A percentile compares a stretch with the other conserved stretches of the same genome.
These are phyloP conservation scores for Ophiosphaerella herpotricha DNA, from an alignment of 2,329 filamentous ascomycete species.

Conservation along the genomic window DNA sequence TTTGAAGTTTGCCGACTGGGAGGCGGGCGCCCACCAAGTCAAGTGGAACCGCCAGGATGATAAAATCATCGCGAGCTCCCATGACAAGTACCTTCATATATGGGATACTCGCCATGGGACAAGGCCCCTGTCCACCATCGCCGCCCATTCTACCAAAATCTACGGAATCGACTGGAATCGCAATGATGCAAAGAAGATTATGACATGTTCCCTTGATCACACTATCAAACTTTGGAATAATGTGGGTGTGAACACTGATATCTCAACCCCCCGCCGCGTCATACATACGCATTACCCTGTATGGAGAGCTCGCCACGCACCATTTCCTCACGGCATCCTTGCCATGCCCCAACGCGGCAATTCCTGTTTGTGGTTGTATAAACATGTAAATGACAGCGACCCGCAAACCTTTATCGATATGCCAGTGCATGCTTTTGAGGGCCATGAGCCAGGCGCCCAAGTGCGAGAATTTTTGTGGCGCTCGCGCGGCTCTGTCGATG, in stretches of 20 bases:
- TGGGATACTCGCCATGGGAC: constrained; percentile 87
- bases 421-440: constrained; percentile 55
- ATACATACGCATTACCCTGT: constrained; percentile 85
- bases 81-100: constrained; percentile 84
- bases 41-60: constrained; percentile 90
- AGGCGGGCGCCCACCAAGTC: constrained; percentile 89
- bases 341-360: constrained; percentile 93
- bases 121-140: constrained; percentile 78
- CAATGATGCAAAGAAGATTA: constrained; percentile 69
- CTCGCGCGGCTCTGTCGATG: constrained; percentile 67
- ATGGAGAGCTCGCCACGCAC: constrained; percentile 88
- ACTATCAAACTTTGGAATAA: constrained; percentile 96
- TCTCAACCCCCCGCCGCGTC: constrained; percentile 55
- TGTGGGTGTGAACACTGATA: constrained; percentile 57
- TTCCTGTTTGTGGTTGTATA: constrained; percentile 82
- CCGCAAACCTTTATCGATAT: constrained; percentile 30
- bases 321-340: constrained; percentile 82
- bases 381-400: constrained; percentile 58
- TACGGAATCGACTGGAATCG: constrained; percentile 96
- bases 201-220: constrained; percentile 88
- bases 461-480: constrained; percentile 94
- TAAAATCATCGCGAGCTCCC: constrained; percentile 87
- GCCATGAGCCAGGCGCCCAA: constrained; percentile 59
- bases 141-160: constrained; percentile 89
- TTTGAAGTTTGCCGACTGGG: constrained; percentile 79